Evolutionary conservation across 2,329 filamentous ascomycete species (phyloP).

Genomic region (Macrophomina pseudophaseolina): DNA sequence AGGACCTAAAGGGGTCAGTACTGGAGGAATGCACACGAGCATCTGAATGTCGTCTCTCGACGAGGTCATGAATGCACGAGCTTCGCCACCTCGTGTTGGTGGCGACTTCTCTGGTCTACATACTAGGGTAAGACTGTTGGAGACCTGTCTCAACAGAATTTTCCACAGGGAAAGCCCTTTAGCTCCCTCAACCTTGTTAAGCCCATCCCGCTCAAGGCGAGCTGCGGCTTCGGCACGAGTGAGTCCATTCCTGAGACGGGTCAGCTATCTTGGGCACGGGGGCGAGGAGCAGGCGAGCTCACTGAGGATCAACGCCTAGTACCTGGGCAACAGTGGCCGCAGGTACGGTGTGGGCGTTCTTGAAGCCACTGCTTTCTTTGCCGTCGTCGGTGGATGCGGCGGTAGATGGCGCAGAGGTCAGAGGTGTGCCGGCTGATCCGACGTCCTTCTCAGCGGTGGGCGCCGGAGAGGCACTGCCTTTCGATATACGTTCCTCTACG

Average conservation of each 20-base stretch:
- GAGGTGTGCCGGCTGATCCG: conserved; percentile 8
- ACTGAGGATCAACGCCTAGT: conserved; percentile 44
- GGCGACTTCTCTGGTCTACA: conserved; percentile 31
- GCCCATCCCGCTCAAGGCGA: conserved; percentile 69
- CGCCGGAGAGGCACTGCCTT: conserved; percentile 9
- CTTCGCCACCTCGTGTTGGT: conserved; percentile 2
- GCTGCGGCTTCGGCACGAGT: conserved; percentile 65
- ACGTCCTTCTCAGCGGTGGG: background rate
- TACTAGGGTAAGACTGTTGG: conserved; percentile 75
- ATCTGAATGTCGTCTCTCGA: conserved; percentile 19
- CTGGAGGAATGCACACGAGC: conserved; percentile 12
- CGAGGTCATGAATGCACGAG: conserved; percentile 15
- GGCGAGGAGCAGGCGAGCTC: conserved; percentile 19
- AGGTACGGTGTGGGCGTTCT: conserved; percentile 44
- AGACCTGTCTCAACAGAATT: conserved; percentile 77
- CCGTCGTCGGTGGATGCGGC: conserved; percentile 14
- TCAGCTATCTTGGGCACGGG: background rate
- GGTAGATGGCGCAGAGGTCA: conserved; percentile 18
- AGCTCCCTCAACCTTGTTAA: conserved; percentile 73
- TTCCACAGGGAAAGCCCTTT: conserved; percentile 74
- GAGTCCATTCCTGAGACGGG: conserved; percentile 61
- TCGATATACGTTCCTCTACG: conserved; percentile 25
- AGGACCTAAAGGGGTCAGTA: conserved; percentile 61
- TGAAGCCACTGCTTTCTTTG: conserved; percentile 31
- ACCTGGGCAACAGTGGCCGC: conserved; percentile 42